phyloP scores from a whole-genome alignment of 2,329 filamentous ascomycete species.

The Mariannaea elegans region DNA sequence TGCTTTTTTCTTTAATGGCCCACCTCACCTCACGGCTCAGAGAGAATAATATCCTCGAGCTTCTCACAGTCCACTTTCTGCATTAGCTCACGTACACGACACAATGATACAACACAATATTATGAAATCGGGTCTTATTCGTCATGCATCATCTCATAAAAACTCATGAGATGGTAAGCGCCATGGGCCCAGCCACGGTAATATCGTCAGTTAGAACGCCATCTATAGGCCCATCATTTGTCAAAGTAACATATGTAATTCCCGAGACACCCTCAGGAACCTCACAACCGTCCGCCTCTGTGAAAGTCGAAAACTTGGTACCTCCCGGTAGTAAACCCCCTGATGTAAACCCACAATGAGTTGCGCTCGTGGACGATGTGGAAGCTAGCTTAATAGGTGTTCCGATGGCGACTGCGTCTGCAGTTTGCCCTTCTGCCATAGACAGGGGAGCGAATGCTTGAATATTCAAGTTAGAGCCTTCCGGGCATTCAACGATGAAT shows the following conservation, averaged over 20 bases:
- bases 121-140: too few species aligned
- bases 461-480: slow-evolving; percentile 68
- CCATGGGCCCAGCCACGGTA: slow-evolving; percentile 72
- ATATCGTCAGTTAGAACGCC: slow-evolving; percentile 68
- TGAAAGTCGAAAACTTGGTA: slow-evolving; percentile 67
- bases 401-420: slow-evolving; percentile 50
- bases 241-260: slow-evolving; percentile 73
- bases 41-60: too few species aligned
- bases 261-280: slow-evolving; percentile 71
- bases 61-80: too few species aligned
- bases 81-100: too few species aligned
- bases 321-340: slow-evolving; percentile 64
- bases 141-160: background rate
- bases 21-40: too few species aligned
- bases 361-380: slow-evolving; percentile 59
- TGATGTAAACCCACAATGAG: slow-evolving; percentile 74
- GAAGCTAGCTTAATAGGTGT: slow-evolving; percentile 54
- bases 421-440: slow-evolving; percentile 56
- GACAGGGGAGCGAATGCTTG: slow-evolving; percentile 67
- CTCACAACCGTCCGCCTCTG: slow-evolving; percentile 60
- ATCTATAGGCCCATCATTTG: slow-evolving; percentile 59
- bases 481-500: slow-evolving; percentile 77
- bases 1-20: too few species aligned
- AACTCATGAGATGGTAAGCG: slow-evolving; percentile 59
- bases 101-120: too few species aligned